Evolutionary conservation across 2,329 filamentous ascomycete genomes (phyloP).

Genomic region (Tolypocladium nubicola): DNA sequence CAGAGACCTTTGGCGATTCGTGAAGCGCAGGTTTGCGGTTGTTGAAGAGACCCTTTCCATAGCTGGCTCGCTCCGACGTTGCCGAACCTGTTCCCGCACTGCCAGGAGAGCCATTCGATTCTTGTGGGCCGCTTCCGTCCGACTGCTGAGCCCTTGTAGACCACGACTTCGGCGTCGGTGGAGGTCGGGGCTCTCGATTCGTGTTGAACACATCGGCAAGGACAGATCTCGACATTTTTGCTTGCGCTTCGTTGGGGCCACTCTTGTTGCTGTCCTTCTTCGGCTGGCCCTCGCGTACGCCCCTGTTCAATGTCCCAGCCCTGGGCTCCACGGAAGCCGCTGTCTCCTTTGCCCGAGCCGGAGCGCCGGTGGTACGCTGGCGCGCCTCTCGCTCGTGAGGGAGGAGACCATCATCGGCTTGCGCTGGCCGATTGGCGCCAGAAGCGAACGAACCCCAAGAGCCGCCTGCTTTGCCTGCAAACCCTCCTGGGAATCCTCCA

Average conservation of each 20-base stretch:
- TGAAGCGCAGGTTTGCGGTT: neutral
- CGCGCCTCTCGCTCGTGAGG: conserved; percentile 28
- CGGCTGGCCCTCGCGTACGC: neutral
- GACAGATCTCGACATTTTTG: conserved; percentile 15
- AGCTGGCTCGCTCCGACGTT: neutral
- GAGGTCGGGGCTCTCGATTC: conserved; percentile 12
- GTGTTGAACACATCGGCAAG: conserved; percentile 22
- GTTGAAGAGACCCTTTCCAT: neutral
- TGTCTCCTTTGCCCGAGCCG: neutral
- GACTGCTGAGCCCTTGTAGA: conserved; percentile 7
- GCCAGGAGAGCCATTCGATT: neutral
- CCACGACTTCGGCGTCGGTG: conserved; percentile 15
- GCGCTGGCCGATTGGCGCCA: neutral
- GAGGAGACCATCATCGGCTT: conserved; percentile 16
- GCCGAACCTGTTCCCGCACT: neutral
- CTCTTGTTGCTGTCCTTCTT: neutral
- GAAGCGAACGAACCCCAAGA: conserved; percentile 10
- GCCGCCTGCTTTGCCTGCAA: conserved; percentile 9
- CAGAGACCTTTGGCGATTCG: conserved; percentile 2
- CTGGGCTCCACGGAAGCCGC: neutral
- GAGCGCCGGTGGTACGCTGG: conserved; percentile 9
- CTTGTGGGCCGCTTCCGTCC: neutral
- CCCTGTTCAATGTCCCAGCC: neutral
- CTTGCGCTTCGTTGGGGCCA: conserved; percentile 3
- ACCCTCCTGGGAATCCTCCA: conserved; percentile 13